phyloP scores from a whole-genome alignment of 768 basidiomycete species.

The Termitomyces sp. region DNA sequence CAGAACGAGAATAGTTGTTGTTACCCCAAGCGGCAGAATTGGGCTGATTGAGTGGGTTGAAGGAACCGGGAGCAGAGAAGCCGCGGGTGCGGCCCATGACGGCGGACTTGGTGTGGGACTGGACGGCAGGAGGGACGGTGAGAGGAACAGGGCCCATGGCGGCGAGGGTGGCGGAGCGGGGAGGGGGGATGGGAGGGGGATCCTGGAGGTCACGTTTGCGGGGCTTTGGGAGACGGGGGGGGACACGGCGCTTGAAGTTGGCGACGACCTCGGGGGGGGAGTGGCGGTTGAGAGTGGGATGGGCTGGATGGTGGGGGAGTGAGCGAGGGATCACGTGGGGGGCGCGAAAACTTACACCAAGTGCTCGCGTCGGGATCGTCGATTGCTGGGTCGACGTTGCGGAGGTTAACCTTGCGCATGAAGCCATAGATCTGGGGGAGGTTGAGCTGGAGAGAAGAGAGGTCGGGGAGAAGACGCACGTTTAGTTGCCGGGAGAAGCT shows the following conservation, averaged over 20 bases:
- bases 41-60: conserved; percentile 62
- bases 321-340: conserved; percentile 3
- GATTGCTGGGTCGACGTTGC: conserved; percentile 91
- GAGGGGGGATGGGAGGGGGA: conserved; percentile 63
- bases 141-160: conserved; percentile 66
- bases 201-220: conserved; percentile 74
- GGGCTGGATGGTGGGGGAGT: conserved; percentile 43
- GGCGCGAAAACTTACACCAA: conserved; percentile 67
- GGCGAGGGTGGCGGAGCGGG: conserved; percentile 62
- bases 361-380: conserved; percentile 95
- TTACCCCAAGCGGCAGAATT: conserved; percentile 50
- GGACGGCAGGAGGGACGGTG: conserved; percentile 41
- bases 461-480: conserved; percentile 42
- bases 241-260: conserved; percentile 93
- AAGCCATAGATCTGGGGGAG: conserved; percentile 85
- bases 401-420: conserved; percentile 96
- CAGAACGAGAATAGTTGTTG: conserved; percentile 50
- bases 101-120: conserved; percentile 29
- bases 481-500: conserved; percentile 98
- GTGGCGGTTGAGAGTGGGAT: conserved; percentile 86
- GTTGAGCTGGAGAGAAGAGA: conserved; percentile 16
- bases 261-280: conserved; percentile 88
- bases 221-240: conserved; percentile 85
- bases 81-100: conserved; percentile 63
- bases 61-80: conserved; percentile 80